Evolutionary conservation across 2,329 filamentous ascomycete species (phyloP).

Genomic region (Botrytis pseudocinerea): DNA sequence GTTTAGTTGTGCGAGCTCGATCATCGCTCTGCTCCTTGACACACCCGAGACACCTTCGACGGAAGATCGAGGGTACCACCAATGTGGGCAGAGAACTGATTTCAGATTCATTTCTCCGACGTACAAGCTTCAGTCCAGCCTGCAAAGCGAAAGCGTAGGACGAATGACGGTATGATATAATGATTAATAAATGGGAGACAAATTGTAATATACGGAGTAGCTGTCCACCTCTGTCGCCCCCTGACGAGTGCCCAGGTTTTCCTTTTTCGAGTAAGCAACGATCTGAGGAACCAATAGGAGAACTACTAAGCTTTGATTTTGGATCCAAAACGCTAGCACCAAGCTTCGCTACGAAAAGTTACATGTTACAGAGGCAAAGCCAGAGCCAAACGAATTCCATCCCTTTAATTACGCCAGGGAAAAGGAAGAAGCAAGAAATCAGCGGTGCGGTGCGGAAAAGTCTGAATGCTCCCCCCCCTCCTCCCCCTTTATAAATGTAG

Average conservation of each 20-base stretch:
- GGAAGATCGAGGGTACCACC: neutral
- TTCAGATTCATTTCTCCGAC: neutral
- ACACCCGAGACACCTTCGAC: neutral
- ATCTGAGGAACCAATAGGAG: constrained; percentile 9
- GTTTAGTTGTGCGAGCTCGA: neutral
- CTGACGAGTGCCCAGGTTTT: constrained; percentile 7
- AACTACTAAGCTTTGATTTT: neutral
- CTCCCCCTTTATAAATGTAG: constrained; percentile 12
- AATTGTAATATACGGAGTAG: neutral
- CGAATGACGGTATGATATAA: neutral
- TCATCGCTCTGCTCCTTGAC: neutral
- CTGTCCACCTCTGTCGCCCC: neutral
- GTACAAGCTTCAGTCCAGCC: neutral
- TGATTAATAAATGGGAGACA: constrained; percentile 1
- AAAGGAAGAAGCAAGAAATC: constrained; percentile 16
- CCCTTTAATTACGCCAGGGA: constrained; percentile 20
- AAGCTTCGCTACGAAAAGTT: constrained; percentile 21
- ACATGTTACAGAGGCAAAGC: constrained; percentile 2
- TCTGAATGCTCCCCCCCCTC: neutral
- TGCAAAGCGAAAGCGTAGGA: neutral
- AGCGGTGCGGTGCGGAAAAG: neutral
- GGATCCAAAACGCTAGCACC: constrained; percentile 14
- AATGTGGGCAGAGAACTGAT: neutral
- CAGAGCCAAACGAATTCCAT: constrained; percentile 21
- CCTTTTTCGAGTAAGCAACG: neutral